These are phyloP conservation scores for Picea engelmannii DNA, from an alignment of 83 land plant species.

Conservation along the genomic window DNA sequence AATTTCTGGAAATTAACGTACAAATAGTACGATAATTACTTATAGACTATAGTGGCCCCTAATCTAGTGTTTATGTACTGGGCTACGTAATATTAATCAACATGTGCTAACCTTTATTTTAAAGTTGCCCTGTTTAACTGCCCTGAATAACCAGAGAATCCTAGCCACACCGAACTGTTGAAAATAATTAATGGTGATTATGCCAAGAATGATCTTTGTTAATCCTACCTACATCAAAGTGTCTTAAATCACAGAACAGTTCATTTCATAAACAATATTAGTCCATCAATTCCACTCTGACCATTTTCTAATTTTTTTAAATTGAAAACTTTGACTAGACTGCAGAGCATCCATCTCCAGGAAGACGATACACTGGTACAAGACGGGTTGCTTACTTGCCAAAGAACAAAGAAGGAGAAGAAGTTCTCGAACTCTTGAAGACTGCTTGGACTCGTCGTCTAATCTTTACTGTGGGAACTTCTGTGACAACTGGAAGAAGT, in stretches of 20 bases:
- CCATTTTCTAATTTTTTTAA: not conserved
- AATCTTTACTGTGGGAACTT: constrained; percentile 23
- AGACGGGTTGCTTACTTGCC: constrained; percentile 26
- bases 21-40: no score
- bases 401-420: constrained; percentile 30
- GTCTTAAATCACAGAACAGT: not conserved
- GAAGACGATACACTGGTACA: constrained; percentile 22
- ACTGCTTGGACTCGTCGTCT: constrained; percentile 25
- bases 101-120: no score
- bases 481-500: constrained; percentile 24
- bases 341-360: constrained; percentile 28
- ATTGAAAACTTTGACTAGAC: not conserved
- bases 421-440: constrained; percentile 27
- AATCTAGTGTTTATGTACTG: no score
- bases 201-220: not conserved
- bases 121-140: no score
- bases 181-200: no score
- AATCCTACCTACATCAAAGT: not conserved
- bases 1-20: no score
- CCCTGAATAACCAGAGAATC: no score
- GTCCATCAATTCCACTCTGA: not conserved
- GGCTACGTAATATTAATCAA: not conserved
- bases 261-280: not conserved
- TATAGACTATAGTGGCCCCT: not conserved
- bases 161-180: no score